A percentile compares a stretch with the other conserved stretches of the same genome.
These are phyloP conservation scores for Termitomyces sp. DNA, from an alignment of 768 basidiomycete genomes.

Conservation along the genomic window DNA sequence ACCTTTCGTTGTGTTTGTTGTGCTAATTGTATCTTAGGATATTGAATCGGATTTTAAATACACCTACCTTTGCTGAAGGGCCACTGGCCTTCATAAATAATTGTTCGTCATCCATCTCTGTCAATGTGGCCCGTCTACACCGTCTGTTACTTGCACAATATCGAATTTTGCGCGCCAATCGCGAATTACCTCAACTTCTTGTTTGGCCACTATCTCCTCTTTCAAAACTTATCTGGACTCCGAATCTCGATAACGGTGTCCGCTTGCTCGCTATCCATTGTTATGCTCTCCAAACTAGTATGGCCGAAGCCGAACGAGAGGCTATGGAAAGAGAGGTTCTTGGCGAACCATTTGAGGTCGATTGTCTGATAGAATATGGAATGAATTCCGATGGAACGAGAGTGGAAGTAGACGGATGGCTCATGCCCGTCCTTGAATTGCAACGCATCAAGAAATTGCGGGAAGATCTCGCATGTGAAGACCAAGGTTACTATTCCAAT, in stretches of 20 bases:
- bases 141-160: slow-evolving; percentile 74
- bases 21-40: slow-evolving; percentile 36
- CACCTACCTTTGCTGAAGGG: slow-evolving; percentile 40
- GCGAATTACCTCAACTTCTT: slow-evolving; percentile 55
- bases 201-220: slow-evolving; percentile 62
- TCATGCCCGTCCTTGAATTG: slow-evolving; percentile 68
- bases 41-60: slow-evolving; percentile 44
- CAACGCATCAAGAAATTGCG: slow-evolving; percentile 52
- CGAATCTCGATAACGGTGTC: slow-evolving; percentile 51
- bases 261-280: slow-evolving; percentile 71
- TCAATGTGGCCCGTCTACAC: slow-evolving; percentile 52
- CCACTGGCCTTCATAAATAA: slow-evolving; percentile 46
- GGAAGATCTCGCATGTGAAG: slow-evolving; percentile 33
- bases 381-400: slow-evolving; percentile 39
- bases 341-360: slow-evolving; percentile 52
- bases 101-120: slow-evolving; percentile 22
- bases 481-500: slow-evolving; percentile 40
- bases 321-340: slow-evolving; percentile 58
- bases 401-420: slow-evolving; percentile 68
- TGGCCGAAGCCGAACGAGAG: slow-evolving; percentile 73
- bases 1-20: slow-evolving; percentile 6
- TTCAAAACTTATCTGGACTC: slow-evolving; percentile 37
- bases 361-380: slow-evolving; percentile 61
- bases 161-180: slow-evolving; percentile 72
- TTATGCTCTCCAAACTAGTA: slow-evolving; percentile 70